Percentiles rank a stretch among this genome's conserved stretches.
These are phyloP conservation scores for Calonectria hongkongensis DNA, from an alignment of 2,329 filamentous ascomycete genomes.

Conservation along the genomic window DNA sequence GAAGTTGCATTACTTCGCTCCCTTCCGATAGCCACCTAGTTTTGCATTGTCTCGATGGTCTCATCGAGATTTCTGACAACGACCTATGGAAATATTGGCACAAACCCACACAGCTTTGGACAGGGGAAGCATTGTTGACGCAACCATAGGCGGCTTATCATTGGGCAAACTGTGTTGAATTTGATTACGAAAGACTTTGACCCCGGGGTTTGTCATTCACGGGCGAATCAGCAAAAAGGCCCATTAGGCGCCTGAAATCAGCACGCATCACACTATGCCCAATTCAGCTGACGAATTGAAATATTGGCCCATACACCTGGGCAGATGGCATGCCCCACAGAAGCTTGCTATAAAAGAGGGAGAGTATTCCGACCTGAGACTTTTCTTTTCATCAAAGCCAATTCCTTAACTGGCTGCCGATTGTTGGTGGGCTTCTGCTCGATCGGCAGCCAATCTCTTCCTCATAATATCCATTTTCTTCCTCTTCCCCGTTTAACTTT, in stretches of 20 bases:
- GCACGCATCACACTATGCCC: neutral
- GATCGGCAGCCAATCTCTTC: neutral
- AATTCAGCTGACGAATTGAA: neutral
- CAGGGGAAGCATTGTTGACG: neutral
- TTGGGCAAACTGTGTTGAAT: neutral
- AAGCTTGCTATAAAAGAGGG: neutral
- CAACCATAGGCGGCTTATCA: neutral
- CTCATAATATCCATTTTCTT: neutral
- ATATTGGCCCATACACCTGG: conserved; percentile 7
- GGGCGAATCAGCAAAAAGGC: conserved; percentile 12
- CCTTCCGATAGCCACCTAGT: too few relatives aligned
- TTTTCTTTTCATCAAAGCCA: neutral
- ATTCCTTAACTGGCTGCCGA: neutral
- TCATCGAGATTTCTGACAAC: neutral
- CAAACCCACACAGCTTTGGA: neutral
- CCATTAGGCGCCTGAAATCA: neutral
- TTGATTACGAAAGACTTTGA: too few relatives aligned
- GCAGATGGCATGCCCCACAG: neutral
- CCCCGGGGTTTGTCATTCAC: too few relatives aligned
- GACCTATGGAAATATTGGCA: conserved; percentile 17
- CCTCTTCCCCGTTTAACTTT: neutral
- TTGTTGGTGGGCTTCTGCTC: neutral
- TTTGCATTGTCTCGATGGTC: too few relatives aligned
- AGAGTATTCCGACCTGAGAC: neutral
- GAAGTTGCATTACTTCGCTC: too few relatives aligned